phyloP scores from a whole-genome alignment of 305 asterid genomes.

The Fraxinus paxiana region DNA sequence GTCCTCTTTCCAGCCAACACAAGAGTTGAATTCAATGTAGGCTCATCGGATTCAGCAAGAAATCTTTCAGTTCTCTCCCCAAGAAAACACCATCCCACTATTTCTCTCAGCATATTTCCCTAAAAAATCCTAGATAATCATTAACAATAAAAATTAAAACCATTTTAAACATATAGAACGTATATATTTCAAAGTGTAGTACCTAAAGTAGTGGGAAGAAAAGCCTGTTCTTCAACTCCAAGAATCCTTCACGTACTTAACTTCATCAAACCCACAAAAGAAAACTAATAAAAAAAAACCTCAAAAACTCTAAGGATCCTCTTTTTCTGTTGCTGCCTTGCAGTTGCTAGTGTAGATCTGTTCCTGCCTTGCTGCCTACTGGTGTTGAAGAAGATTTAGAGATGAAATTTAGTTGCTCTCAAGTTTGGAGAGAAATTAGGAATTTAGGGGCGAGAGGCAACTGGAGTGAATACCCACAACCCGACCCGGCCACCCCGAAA shows the following conservation, averaged over 20 bases:
- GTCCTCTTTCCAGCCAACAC: slow-evolving; percentile 71
- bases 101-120: slow-evolving; percentile 19
- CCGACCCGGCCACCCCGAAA: too few relatives aligned
- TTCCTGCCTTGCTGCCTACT: too few relatives aligned
- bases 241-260: neutral
- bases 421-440: too few relatives aligned
- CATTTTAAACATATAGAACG: neutral
- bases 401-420: too few relatives aligned
- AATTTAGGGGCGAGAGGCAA: too few relatives aligned
- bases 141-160: neutral
- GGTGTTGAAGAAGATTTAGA: too few relatives aligned
- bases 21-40: slow-evolving; percentile 42
- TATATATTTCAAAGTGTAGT: neutral
- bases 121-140: neutral
- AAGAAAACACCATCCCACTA: slow-evolving; percentile 17
- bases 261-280: too few relatives aligned
- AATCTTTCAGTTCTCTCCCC: slow-evolving; percentile 45
- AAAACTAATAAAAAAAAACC: too few relatives aligned
- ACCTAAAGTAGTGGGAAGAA: slow-evolving; percentile 35
- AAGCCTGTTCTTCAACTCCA: slow-evolving; percentile 20
- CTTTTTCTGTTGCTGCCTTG: too few relatives aligned
- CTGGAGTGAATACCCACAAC: too few relatives aligned
- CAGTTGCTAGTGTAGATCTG: too few relatives aligned
- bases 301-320: too few relatives aligned
- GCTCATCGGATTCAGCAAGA: slow-evolving; percentile 45